Evolutionary conservation across 2,329 filamentous ascomycete species (phyloP).

Genomic region (Colletotrichum paranaense): DNA sequence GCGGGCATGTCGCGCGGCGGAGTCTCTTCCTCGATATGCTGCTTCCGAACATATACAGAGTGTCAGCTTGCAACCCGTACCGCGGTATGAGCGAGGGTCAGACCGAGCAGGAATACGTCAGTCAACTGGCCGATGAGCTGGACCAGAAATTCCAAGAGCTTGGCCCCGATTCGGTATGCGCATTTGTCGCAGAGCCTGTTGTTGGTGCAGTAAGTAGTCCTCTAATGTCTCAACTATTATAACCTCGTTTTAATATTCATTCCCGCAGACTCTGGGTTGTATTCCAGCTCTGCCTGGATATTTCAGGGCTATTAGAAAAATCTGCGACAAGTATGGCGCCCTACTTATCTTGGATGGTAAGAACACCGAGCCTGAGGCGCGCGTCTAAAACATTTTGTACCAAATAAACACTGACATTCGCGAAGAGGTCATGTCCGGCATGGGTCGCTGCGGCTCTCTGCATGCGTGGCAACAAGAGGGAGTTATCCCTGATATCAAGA

Average conservation of each 20-base stretch:
- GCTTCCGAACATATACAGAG: constrained; percentile 64
- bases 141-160: constrained; percentile 73
- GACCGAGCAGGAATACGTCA: constrained; percentile 61
- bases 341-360: constrained; percentile 76
- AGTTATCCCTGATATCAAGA: constrained; percentile 63
- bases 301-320: constrained; percentile 71
- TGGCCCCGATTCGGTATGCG: constrained; percentile 74
- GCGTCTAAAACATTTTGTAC: not conserved
- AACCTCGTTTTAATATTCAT: not conserved
- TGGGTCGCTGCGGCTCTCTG: constrained; percentile 25
- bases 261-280: constrained; percentile 71
- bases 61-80: constrained; percentile 76
- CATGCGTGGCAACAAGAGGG: constrained; percentile 41
- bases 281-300: constrained; percentile 68
- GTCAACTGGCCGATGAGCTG: constrained; percentile 71
- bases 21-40: constrained; percentile 72
- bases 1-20: constrained; percentile 71
- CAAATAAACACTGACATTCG: not conserved
- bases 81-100: constrained; percentile 64
- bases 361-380: not conserved
- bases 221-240: constrained; percentile 3
- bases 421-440: constrained; percentile 45
- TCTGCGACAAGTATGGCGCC: constrained; percentile 78
- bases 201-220: constrained; percentile 72
- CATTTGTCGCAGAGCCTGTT: constrained; percentile 71